Base-by-base conservation (phyloP, 2,329 filamentous ascomycete species). In the Diaporthe sp. region DNA sequence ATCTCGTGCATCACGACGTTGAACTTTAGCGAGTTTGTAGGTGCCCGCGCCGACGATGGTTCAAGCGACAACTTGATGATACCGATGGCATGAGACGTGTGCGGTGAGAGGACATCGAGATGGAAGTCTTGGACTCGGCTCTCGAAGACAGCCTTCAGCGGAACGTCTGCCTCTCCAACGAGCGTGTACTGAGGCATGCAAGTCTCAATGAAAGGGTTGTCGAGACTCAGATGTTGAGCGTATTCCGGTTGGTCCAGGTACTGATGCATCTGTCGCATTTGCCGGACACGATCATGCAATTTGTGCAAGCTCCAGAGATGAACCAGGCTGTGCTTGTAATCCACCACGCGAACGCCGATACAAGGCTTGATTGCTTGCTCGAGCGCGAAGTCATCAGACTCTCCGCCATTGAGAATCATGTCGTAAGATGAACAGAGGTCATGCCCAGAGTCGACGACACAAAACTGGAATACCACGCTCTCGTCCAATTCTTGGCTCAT, bases 1-100 rank as follows among this genome's bases (percentile, higher is more conserved):
- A 99, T 91, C 81, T 98, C 95, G 81, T 98, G 96, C 95, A 99
- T 98, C 44, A 98, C 96, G 7, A 98, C 96, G 80, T 98, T 99
- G 86, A 99, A 99, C 82, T 98, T 99, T 75, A 98, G 87, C 3
- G 95, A 98, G 75, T 94, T 97, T 17, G 95, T 94, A 19, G 97
- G 97, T 5, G 96, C 96, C 80, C 97, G 93, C 2, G 96, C 96
- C 65, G 95, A 96, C 0, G 96, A 98, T 19, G 97, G 97, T 82
- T 99, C 97, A 9, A 99, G 87, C 0, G 96, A 96, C 51, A 99
- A 87, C 80, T 95, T 94, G 78, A 99, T 91, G 73, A 98, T 96
- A 59, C 96, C 97, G 76, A 98, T 92, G 12, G 95, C 94, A 79
- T 95, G 95, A 37, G 93, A 94, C 0, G 97, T 99, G 81, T 98